Evolutionary conservation across 768 basidiomycete genomes (phyloP), one percentile per base, ranked within the genome.

Genomic region (Lactarius pseudohatsudake): DNA sequence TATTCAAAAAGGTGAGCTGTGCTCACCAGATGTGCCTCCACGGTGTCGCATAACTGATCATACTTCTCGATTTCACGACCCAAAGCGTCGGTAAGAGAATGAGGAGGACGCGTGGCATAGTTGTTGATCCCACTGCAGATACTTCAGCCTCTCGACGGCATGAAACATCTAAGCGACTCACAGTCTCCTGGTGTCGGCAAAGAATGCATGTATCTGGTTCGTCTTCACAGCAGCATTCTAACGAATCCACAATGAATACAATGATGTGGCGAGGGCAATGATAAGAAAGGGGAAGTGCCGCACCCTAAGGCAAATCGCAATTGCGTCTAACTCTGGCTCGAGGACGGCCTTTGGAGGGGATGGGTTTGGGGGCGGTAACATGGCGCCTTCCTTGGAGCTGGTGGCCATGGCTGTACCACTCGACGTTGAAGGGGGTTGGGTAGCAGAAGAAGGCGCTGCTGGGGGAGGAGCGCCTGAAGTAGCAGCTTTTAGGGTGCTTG

Each of bases 11-110:
- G 6, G 67, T 15, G 10, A 47, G 54, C 57, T 38, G 45, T 53
- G 76, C 86, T 75, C 75, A 86, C 91, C 69, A 94, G 71, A 61
- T 86, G 85, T 47, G 85, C 82, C 74, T 93, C 92, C 59, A 94
- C 85, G 1, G 86, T 79, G 72, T 94, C 92, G 71, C 90, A 91
- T 5, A 92, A 68, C 71, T 91, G 89, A 72, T 93, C 90, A 70
- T 89, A 93, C 72, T 84, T 88, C 73, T 92, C 90, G 3, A 92
- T 79, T 72, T 91, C 90, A 43, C 84, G 84, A 18, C 90, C 87
- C 40, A 94, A 79, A 20, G 88, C 81, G 3, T 85, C 78, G 3
- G 84, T 86, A 15, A 92, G 73, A 28, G 86, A 81, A n/a, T 78
- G 85, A 11, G 90, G 90, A 30, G 91, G 90, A 64, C 81, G 75